phyloP scores from a whole-genome alignment of 257 asterid species.

The Salvia rosmarinus region DNA sequence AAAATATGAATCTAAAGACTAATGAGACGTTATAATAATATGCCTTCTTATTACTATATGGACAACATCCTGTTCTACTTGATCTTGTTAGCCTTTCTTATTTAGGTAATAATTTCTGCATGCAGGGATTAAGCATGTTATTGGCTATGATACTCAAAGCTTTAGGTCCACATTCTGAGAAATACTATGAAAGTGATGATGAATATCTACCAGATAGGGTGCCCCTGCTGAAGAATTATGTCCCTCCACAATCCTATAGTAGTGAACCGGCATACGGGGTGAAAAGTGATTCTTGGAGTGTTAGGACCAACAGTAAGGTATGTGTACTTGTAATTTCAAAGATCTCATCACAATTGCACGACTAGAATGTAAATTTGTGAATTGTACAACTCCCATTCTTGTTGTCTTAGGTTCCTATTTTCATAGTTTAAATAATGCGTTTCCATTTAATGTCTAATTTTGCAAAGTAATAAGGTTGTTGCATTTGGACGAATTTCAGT shows the following conservation, averaged over 20 bases:
- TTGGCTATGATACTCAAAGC: slow-evolving; percentile 89
- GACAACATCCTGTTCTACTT: not conserved
- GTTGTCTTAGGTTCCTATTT: not conserved
- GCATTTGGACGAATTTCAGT: not conserved
- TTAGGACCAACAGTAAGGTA: slow-evolving; percentile 79
- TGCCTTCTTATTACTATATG: not conserved
- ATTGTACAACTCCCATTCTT: not conserved
- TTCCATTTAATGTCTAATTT: not conserved
- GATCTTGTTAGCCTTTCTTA: slow-evolving; percentile 24
- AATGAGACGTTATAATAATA: not conserved
- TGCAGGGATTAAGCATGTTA: slow-evolving; percentile 77
- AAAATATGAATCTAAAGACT: not conserved
- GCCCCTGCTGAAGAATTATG: slow-evolving; percentile 82
- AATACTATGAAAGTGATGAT: slow-evolving; percentile 91
- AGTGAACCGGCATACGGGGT: slow-evolving; percentile 62
- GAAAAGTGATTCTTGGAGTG: slow-evolving; percentile 66
- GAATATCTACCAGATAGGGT: slow-evolving; percentile 80
- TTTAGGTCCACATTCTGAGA: slow-evolving; percentile 76
- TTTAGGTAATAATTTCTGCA: slow-evolving; percentile 22
- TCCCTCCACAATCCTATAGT: slow-evolving; percentile 63
- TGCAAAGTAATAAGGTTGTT: not conserved
- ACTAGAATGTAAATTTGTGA: not conserved
- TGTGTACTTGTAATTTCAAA: slow-evolving; percentile 21
- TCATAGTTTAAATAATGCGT: slow-evolving; percentile 3
- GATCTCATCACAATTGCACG: not conserved